Evolutionary conservation across 2,329 filamentous ascomycete species (phyloP).

Genomic region (Neodidymelliopsis sp.): DNA sequence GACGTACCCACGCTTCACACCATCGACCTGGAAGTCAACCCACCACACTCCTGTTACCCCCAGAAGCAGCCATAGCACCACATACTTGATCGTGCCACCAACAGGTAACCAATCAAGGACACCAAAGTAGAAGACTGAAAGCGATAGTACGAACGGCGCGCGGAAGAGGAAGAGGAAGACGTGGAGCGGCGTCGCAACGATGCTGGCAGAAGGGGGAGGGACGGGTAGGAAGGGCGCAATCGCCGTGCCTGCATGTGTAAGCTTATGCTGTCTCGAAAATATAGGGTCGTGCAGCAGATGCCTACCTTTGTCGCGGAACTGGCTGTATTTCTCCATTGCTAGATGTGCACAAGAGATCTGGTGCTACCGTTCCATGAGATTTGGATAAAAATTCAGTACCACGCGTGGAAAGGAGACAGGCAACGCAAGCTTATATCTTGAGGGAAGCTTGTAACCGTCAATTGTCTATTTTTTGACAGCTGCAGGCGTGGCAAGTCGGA

Average conservation of each 20-base stretch:
- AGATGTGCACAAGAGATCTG: conserved; percentile 10
- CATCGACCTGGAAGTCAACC: conserved; percentile 98
- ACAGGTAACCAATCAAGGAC: conserved; percentile 83
- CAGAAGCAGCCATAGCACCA: conserved; percentile 85
- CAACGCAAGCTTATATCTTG: conserved; percentile 8
- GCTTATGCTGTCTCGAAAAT: background rate
- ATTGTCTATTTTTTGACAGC: conserved; percentile 17
- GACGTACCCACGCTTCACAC: conserved; percentile 83
- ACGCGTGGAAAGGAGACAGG: background rate
- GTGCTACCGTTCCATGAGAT: conserved; percentile 32
- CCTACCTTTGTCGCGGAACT: conserved; percentile 87
- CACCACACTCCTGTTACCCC: conserved; percentile 95
- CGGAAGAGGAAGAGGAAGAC: conserved; percentile 80
- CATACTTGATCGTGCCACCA: conserved; percentile 75
- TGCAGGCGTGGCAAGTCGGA: conserved; percentile 17
- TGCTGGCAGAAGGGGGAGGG: conserved; percentile 66
- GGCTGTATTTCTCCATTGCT: conserved; percentile 91
- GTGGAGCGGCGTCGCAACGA: conserved; percentile 70
- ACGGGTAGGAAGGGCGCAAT: conserved; percentile 95
- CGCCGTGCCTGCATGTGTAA: conserved; percentile 74
- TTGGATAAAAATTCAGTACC: background rate
- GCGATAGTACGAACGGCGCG: conserved; percentile 76
- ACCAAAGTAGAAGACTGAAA: conserved; percentile 75
- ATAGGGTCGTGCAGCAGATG: background rate
- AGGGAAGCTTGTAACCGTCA: conserved; percentile 8